These are phyloP conservation scores for Parachaetomium inaequale DNA, from an alignment of 495 filamentous ascomycete genomes.

Conservation along the genomic window DNA sequence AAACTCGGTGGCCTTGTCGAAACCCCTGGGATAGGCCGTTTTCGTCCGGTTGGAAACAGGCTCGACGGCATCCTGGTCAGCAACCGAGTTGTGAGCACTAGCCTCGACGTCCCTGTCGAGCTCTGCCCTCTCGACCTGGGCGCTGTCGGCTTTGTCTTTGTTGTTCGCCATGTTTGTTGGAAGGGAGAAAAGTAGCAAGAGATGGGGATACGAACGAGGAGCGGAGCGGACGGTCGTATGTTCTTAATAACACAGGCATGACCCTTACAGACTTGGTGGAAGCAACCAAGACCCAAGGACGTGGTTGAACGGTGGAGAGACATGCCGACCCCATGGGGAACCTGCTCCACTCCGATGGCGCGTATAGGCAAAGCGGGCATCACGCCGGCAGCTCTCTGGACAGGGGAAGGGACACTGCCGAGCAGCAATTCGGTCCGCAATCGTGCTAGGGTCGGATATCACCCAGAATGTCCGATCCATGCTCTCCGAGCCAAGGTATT, in stretches of 20 bases:
- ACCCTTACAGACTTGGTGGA: too few species aligned
- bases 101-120: neutral
- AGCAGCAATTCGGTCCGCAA: too few species aligned
- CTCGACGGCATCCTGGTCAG: neutral
- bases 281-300: too few species aligned
- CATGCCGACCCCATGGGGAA: neutral
- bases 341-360: neutral
- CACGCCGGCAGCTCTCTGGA: too few species aligned
- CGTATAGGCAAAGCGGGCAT: too few species aligned
- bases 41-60: too few species aligned
- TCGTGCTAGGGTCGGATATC: neutral
- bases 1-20: slow-evolving; percentile 3
- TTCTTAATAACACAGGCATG: too few species aligned
- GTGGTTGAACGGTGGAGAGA: too few species aligned
- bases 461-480: neutral
- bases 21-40: neutral
- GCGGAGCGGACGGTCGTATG: too few species aligned
- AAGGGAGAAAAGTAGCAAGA: neutral
- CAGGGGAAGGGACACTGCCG: too few species aligned
- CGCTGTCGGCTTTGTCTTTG: neutral
- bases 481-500: too few species aligned
- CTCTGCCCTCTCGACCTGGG: neutral
- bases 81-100: neutral
- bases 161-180: neutral
- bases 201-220: neutral